Evolutionary conservation across 192 early-diverging fungal genomes (phyloP), one percentile per base, ranked within the genome.

Genomic region (Lunasporangiospora selenospora): DNA sequence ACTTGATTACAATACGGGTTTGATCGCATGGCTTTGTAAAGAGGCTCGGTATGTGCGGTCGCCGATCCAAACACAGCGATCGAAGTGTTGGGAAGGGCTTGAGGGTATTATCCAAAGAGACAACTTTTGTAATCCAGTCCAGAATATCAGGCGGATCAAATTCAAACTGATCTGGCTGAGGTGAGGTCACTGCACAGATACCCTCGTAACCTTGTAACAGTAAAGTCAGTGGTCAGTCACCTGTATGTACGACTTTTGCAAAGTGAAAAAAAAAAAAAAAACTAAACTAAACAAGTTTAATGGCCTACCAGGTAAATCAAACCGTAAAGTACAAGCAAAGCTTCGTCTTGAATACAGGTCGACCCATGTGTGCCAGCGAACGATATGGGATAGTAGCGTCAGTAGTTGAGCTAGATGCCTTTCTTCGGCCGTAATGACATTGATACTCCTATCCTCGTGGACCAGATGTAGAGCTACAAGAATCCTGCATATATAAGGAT

Each of bases 361-460:
- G 7, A 66, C 56, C 58, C 65, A 78, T 21, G 48, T 37, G 5
- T 67, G 46, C 70, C 66, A 75, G 4, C 52, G 41, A 6, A 71
- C 42, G 32, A 76, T 38, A 11, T 46, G 53, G 6, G 81, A 48
- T 31, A 78, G 38, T 8, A 73, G 43, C 26, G 73, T 55, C 36
- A 84, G 40, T 3, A 73, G 18, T 36, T 71, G 79, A 12, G 49
- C 36, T 32, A 65, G 30, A 31, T 77, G 41, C 4, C 62, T 41
- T 13, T 75, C 64, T 18, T 75, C 57, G 39, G 63, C 57, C 3
- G 62, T 69, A 6, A 52, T 38, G 21, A 75, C n/a, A 53, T 78
- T 67, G 19, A 83, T 54, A 39, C 77, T 78, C 16, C 85, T 37
- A 58, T 88, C 81, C 31, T 87, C 85, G 51, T 84, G 80, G 19